Evolutionary conservation across 805 yeast genomes (phyloP).

Genomic region (Blastobotrys chiropterorum): DNA sequence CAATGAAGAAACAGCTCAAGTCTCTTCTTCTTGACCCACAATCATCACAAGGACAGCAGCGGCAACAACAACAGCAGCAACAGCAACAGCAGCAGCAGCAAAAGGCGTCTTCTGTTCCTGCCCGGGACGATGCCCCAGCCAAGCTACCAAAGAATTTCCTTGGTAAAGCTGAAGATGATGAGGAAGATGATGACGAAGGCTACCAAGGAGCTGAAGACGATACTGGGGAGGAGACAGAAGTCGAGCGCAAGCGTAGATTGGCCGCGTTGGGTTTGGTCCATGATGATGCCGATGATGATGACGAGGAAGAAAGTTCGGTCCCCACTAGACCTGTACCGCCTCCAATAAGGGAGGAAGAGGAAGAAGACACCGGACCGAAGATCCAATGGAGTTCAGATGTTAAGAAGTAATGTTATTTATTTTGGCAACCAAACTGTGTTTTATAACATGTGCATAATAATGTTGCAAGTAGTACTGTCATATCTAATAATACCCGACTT

Average conservation of each 20-base stretch:
- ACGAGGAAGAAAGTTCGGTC: constrained; percentile 11
- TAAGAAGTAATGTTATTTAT: not conserved
- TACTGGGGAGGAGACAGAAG: constrained; percentile 48
- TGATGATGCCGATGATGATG: constrained; percentile 21
- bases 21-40: constrained; percentile 4
- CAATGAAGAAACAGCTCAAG: constrained; percentile 12
- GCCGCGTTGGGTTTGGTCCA: constrained; percentile 31
- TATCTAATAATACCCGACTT: not conserved
- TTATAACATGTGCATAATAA: not conserved
- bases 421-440: not conserved
- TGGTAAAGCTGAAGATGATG: constrained; percentile 26
- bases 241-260: constrained; percentile 57
- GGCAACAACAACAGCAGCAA: not conserved
- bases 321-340: constrained; percentile 4
- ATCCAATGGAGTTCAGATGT: constrained; percentile 17
- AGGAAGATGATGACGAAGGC: constrained; percentile 24
- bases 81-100: constrained; percentile 1
- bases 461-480: not conserved
- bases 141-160: constrained; percentile 12
- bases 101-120: not conserved
- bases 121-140: not conserved
- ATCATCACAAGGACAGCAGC: not conserved
- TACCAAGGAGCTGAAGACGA: constrained; percentile 7
- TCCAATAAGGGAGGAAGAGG: constrained; percentile 16
- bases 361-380: constrained; percentile 13